phyloP scores from a whole-genome alignment of 495 filamentous ascomycete genomes.

The Apodospora peruviana region DNA sequence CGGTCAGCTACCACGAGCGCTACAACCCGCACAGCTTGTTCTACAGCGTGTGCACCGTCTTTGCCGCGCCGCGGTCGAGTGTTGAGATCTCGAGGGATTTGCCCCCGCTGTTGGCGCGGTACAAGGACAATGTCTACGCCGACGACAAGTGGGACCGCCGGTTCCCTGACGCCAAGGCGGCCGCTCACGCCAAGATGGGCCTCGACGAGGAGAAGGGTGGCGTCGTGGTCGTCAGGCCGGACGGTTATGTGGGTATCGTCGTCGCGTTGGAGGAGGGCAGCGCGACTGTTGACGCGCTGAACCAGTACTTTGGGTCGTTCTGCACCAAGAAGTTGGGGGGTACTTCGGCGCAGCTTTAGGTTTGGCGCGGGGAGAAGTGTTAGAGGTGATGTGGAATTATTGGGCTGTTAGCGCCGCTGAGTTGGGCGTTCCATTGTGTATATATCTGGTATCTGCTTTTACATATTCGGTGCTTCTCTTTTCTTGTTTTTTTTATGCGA shows the following conservation, averaged over 20 bases:
- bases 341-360: slow-evolving; percentile 13
- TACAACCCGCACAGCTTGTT: slow-evolving; percentile 80
- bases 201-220: slow-evolving; percentile 67
- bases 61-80: slow-evolving; percentile 55
- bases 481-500: too few species aligned
- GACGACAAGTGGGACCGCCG: slow-evolving; percentile 74
- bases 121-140: slow-evolving; percentile 78
- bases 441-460: too few species aligned
- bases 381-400: too few species aligned
- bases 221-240: slow-evolving; percentile 75
- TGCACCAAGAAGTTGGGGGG: slow-evolving; percentile 35
- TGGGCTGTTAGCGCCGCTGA: too few species aligned
- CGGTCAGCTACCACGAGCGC: slow-evolving; percentile 70
- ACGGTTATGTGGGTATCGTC: slow-evolving; percentile 79
- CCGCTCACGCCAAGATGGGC: slow-evolving; percentile 85
- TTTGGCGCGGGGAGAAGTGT: too few species aligned
- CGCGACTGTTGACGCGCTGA: slow-evolving; percentile 74
- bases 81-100: slow-evolving; percentile 62
- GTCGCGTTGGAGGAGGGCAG: slow-evolving; percentile 66
- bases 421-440: too few species aligned
- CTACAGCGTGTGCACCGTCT: slow-evolving; percentile 70
- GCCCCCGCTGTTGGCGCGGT: slow-evolving; percentile 63
- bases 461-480: too few species aligned
- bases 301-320: slow-evolving; percentile 75
- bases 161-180: slow-evolving; percentile 60